Base-by-base conservation (phyloP, 306 rosid species). In the Begonia masoniana region DNA sequence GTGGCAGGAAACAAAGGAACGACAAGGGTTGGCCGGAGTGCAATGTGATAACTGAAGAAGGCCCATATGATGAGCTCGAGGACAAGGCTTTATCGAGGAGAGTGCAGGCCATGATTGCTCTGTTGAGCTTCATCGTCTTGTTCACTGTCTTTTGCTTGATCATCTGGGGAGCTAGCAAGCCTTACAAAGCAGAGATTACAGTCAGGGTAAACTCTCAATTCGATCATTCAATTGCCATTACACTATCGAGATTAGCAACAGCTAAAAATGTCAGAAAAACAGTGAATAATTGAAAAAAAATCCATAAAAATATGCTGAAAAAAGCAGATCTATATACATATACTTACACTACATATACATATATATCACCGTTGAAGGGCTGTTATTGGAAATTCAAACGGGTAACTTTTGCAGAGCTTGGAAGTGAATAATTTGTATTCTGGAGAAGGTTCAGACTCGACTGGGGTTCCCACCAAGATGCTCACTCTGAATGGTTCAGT, bases 21-120 rank as follows among this genome's bases (percentile, higher is more conserved):
- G 99, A 91, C 51, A 86, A 91, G 65, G 96, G 94, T 9, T 91
- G 96, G 92, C 99, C 96, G 15, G 96, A 86, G 78, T 86, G 96
- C 71, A 76, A 74, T 15, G 96, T 86, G 48, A 91, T 91, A 19
- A 5, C 83, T 57, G 99, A 91, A 80, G 99, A 91, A 72, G 96
- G 96, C 0, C 59, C 83, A 35, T 91, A 86, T 61, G 81, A 80
- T 55, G 94, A 86, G 11, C 65, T 77, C 13, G 59, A 58, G 1
- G 94, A 91, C 13, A 77, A 72, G 66, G 65, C 66, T 9, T 67
- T 78, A n/a, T 72, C 92, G 0, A 74, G 96, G 47, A 70, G 96
- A 0, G 59, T 59, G 24, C 99, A 86, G 58, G 85, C 74, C 14
- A 41, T 79, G 26, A 81, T 91, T 51, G 96, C 92, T 61, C 10